Evolutionary conservation across 192 early-diverging fungal genomes (phyloP).

Genomic region (Coemansia sp.): DNA sequence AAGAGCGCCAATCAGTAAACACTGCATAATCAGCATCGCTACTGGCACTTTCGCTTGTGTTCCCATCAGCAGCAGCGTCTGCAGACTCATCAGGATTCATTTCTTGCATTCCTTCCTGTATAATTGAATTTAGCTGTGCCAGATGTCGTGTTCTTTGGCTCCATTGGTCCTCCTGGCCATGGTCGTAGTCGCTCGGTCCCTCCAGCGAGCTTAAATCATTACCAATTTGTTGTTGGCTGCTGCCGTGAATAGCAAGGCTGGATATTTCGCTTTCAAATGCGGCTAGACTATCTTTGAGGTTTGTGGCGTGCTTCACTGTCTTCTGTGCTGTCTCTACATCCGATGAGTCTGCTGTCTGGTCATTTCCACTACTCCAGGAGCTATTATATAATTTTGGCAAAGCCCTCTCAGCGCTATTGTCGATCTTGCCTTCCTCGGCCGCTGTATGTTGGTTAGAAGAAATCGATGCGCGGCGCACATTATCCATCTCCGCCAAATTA

Average conservation of each 20-base stretch:
- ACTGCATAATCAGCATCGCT: slow-evolving; percentile 14
- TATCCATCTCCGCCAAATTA: too few species aligned
- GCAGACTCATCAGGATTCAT: slow-evolving; percentile 10
- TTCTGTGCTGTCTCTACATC: too few species aligned
- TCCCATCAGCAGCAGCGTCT: neutral
- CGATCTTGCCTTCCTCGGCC: too few species aligned
- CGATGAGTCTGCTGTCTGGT: too few species aligned
- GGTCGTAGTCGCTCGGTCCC: neutral
- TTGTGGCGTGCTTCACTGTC: neutral
- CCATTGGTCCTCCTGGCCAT: slow-evolving; percentile 18
- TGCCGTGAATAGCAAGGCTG: neutral
- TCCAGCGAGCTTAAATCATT: neutral
- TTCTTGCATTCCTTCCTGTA: slow-evolving; percentile 18
- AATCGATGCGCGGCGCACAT: too few species aligned
- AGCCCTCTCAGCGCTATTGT: too few species aligned
- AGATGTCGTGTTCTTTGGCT: slow-evolving; percentile 9
- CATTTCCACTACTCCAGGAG: too few species aligned
- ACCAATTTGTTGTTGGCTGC: too few species aligned
- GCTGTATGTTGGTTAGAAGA: too few species aligned
- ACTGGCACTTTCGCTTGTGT: neutral
- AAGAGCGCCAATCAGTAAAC: slow-evolving; percentile 20
- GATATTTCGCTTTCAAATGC: slow-evolving; percentile 29
- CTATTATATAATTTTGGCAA: too few species aligned
- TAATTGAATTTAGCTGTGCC: slow-evolving; percentile 15
- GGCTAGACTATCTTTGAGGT: slow-evolving; percentile 16